Conservation (phyloP, 2,329 filamentous ascomycete genomes). For the Fusarium sp. region DNA sequence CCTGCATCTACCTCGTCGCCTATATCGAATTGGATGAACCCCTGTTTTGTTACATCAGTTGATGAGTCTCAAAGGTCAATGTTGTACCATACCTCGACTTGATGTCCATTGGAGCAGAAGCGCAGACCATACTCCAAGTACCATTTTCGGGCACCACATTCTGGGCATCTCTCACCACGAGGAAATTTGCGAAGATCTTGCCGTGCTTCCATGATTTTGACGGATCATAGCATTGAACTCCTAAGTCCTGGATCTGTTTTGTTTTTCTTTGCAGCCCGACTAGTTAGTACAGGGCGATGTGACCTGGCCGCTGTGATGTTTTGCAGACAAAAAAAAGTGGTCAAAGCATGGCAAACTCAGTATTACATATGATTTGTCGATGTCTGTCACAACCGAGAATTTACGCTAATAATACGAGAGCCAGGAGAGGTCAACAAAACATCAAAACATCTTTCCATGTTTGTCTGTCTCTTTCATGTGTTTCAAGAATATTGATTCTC, state of each 20-base stretch:
- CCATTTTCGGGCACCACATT: slow-evolving; percentile 78
- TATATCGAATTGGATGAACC: slow-evolving; percentile 65
- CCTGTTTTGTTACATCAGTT: slow-evolving; percentile 47
- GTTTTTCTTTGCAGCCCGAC: neutral
- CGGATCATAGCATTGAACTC: slow-evolving; percentile 1
- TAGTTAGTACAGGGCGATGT: neutral
- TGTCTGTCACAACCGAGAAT: slow-evolving; percentile 1
- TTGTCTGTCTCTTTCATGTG: neutral
- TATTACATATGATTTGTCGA: slow-evolving; percentile 9
- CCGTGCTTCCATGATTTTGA: slow-evolving; percentile 52
- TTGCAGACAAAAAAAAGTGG: slow-evolving; percentile 27
- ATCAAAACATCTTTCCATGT: neutral
- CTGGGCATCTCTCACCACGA: slow-evolving; percentile 65
- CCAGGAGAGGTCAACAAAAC: neutral
- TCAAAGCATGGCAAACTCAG: neutral
- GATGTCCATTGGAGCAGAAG: slow-evolving; percentile 84
- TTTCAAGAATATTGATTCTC: neutral
- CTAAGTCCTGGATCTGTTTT: neutral
- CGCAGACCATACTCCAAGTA: slow-evolving; percentile 80
- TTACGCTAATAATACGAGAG: neutral
- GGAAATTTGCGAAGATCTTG: slow-evolving; percentile 62
- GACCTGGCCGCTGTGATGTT: neutral
- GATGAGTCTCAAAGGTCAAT: neutral
- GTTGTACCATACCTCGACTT: slow-evolving; percentile 69
- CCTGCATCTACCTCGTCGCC: slow-evolving; percentile 79